Conservation (phyloP, 352 stramenopile species). For the Pythium pectinolyticum region DNA sequence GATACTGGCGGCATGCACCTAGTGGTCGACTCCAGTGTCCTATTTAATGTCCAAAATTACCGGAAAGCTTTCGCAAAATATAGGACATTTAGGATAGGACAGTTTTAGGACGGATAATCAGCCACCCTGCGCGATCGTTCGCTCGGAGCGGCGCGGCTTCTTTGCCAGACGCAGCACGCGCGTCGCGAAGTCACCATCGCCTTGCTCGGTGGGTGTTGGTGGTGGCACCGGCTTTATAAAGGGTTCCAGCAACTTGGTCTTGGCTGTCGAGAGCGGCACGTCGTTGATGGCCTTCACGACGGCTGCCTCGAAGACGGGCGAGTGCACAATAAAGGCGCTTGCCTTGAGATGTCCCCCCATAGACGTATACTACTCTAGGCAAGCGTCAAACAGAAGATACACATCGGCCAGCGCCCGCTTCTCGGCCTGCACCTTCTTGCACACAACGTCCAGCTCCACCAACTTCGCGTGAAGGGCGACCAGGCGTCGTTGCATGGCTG, state of each 20-base stretch:
- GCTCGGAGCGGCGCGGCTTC: too few relatives aligned
- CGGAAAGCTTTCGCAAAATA: too few relatives aligned
- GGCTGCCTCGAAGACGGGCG: slow-evolving; percentile 18
- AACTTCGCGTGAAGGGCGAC: slow-evolving; percentile 12
- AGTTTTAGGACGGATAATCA: not conserved
- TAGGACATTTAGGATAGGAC: not conserved
- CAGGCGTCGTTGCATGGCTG: slow-evolving; percentile 15
- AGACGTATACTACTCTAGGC: slow-evolving; percentile 11
- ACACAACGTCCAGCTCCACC: slow-evolving; percentile 22
- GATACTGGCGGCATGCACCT: too few relatives aligned
- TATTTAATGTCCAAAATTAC: too few relatives aligned
- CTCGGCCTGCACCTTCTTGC: slow-evolving; percentile 16
- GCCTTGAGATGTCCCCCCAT: slow-evolving; percentile 9
- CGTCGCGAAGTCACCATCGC: too few relatives aligned
- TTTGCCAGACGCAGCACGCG: too few relatives aligned
- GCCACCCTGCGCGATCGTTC: too few relatives aligned
- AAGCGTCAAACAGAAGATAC: slow-evolving; percentile 17
- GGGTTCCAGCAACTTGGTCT: too few relatives aligned
- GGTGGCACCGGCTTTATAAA: too few relatives aligned
- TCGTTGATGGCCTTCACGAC: slow-evolving; percentile 10
- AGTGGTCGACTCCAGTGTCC: too few relatives aligned
- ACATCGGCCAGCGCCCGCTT: slow-evolving; percentile 11
- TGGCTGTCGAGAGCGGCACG: too few relatives aligned
- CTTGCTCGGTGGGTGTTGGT: too few relatives aligned
- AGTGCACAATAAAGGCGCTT: not conserved